Evolutionary conservation across 495 filamentous ascomycete species (phyloP).

Genomic region (Aspergillus ellipticus): DNA sequence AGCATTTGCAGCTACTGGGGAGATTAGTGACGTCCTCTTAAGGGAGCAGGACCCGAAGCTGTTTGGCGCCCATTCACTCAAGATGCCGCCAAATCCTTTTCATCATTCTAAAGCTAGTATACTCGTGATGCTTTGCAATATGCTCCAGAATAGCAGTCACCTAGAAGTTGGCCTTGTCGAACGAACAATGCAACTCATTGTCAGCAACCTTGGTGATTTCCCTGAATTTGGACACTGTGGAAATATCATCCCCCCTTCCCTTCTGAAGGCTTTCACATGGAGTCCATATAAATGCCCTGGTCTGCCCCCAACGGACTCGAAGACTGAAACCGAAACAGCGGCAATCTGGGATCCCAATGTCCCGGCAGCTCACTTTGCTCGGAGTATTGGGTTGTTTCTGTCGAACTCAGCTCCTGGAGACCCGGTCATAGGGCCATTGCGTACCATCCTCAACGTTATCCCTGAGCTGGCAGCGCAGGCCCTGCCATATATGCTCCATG

Average conservation of each 20-base stretch:
- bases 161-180: slow-evolving; percentile 72
- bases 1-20: slow-evolving; percentile 73
- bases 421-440: slow-evolving; percentile 62
- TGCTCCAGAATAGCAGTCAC: slow-evolving; percentile 61
- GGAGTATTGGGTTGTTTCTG: slow-evolving; percentile 57
- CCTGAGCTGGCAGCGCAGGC: slow-evolving; percentile 64
- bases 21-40: slow-evolving; percentile 42
- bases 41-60: slow-evolving; percentile 37
- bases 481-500: slow-evolving; percentile 78
- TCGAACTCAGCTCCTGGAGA: slow-evolving; percentile 56
- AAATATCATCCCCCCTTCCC: slow-evolving; percentile 33
- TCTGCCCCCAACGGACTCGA: slow-evolving; percentile 13
- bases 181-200: slow-evolving; percentile 65
- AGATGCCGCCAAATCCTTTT: slow-evolving; percentile 12
- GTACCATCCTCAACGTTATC: slow-evolving; percentile 56
- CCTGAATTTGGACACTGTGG: slow-evolving; percentile 48
- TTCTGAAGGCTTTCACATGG: slow-evolving; percentile 46
- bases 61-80: slow-evolving; percentile 13
- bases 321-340: slow-evolving; percentile 13
- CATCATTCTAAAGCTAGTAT: slow-evolving; percentile 48
- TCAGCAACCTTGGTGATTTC: slow-evolving; percentile 50
- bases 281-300: slow-evolving; percentile 38
- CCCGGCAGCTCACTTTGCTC: slow-evolving; percentile 56
- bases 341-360: slow-evolving; percentile 15
- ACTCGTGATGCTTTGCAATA: slow-evolving; percentile 60